These are phyloP conservation scores for Xerocomus cyaneibrunnescens DNA, from an alignment of 1,284 basidiomycete genomes.

Conservation along the genomic window DNA sequence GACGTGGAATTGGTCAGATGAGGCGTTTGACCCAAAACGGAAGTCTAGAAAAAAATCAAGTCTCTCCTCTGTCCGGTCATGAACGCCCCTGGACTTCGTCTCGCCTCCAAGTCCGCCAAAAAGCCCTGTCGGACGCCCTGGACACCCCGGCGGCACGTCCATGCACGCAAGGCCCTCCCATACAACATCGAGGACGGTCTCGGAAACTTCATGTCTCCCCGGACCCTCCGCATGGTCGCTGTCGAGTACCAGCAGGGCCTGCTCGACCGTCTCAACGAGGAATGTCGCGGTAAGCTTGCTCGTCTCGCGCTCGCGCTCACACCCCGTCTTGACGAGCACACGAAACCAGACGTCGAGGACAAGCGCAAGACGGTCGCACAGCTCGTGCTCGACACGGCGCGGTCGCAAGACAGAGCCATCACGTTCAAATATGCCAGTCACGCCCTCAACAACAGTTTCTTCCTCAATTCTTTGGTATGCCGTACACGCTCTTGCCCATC, in stretches of 20 bases:
- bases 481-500: not conserved
- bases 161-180: slow-evolving; percentile 56
- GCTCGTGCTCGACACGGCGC: slow-evolving; percentile 72
- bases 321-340: slow-evolving; percentile 1
- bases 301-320: slow-evolving; percentile 6
- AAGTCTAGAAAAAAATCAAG: slow-evolving; percentile 19
- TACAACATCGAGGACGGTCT: slow-evolving; percentile 71
- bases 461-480: slow-evolving; percentile 83
- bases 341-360: slow-evolving; percentile 52
- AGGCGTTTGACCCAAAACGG: slow-evolving; percentile 14
- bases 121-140: slow-evolving; percentile 10
- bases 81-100: slow-evolving; percentile 27
- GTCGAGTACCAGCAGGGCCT: slow-evolving; percentile 84
- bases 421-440: slow-evolving; percentile 92
- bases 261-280: slow-evolving; percentile 69
- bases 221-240: slow-evolving; percentile 64
- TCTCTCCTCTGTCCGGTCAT: slow-evolving; percentile 15
- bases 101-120: slow-evolving; percentile 20
- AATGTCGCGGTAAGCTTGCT: slow-evolving; percentile 63
- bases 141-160: slow-evolving; percentile 43
- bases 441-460: slow-evolving; percentile 95
- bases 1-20: slow-evolving; percentile 28
- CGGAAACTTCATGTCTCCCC: slow-evolving; percentile 70
- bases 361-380: slow-evolving; percentile 67
- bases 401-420: slow-evolving; percentile 60